Conservation (phyloP, 2,329 filamentous ascomycete species). For the Penicillium sp. region DNA sequence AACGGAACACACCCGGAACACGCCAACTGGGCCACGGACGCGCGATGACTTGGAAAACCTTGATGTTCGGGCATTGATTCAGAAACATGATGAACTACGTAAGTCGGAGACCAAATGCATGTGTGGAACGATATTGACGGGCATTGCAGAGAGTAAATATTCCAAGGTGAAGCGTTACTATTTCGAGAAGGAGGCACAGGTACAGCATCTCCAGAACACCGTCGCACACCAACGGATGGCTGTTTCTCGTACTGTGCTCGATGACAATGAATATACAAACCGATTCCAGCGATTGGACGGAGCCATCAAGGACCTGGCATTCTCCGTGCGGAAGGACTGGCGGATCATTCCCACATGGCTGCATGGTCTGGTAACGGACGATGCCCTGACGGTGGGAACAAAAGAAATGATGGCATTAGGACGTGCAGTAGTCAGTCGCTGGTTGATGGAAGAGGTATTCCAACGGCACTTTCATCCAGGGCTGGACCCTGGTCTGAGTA, state of each 20-base stretch:
- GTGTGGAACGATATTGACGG: not conserved
- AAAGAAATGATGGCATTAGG: constrained; percentile 98
- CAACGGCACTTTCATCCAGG: constrained; percentile 90
- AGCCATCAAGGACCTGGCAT: constrained; percentile 90
- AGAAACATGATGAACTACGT: constrained; percentile 50
- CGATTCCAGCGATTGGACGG: constrained; percentile 90
- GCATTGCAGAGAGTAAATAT: constrained; percentile 73
- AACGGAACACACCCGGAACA: constrained; percentile 41
- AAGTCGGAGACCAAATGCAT: constrained; percentile 17
- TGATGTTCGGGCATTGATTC: constrained; percentile 47
- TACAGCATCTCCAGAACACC: constrained; percentile 95
- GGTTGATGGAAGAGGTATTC: constrained; percentile 89
- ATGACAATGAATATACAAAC: constrained; percentile 90
- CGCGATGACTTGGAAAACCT: constrained; percentile 43
- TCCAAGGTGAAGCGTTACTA: constrained; percentile 98
- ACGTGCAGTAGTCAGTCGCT: constrained; percentile 81
- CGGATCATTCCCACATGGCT: constrained; percentile 78
- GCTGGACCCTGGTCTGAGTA: constrained; percentile 73
- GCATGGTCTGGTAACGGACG: constrained; percentile 74
- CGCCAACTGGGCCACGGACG: constrained; percentile 41
- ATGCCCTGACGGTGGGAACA: constrained; percentile 81
- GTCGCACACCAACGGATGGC: constrained; percentile 94
- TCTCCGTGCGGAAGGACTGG: constrained; percentile 97
- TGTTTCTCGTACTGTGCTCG: constrained; percentile 87
- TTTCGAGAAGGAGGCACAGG: constrained; percentile 86